phyloP scores from a whole-genome alignment of 768 basidiomycete genomes.

The Suillus brevipes region DNA sequence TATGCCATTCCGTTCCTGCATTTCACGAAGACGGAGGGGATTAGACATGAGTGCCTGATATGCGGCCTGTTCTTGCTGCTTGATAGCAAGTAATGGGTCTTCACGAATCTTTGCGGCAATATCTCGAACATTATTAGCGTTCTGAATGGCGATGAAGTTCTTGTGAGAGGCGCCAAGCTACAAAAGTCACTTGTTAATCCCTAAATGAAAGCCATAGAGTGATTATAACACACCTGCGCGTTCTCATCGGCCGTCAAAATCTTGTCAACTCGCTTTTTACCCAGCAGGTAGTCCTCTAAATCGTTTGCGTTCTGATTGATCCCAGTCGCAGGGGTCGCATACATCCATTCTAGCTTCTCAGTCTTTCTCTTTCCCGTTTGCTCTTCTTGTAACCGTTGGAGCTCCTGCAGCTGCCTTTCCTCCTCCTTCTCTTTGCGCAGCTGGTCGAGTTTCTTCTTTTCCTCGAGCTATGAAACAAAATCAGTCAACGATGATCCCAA shows the following conservation, averaged over 20 bases:
- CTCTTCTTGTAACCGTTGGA: slow-evolving; percentile 93
- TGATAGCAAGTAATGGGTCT: slow-evolving; percentile 96
- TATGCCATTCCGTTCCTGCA: slow-evolving; percentile 82
- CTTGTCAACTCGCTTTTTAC: slow-evolving; percentile 98
- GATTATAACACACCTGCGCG: slow-evolving; percentile 60
- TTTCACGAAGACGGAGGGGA: slow-evolving; percentile 77
- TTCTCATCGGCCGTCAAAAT: slow-evolving; percentile 90
- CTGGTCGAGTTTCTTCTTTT: slow-evolving; percentile 98
- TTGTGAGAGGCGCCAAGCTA: slow-evolving; percentile 86
- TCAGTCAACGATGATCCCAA: slow-evolving; percentile 15
- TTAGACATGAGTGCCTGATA: slow-evolving; percentile 85
- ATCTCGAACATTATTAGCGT: slow-evolving; percentile 88
- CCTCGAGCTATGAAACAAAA: slow-evolving; percentile 70
- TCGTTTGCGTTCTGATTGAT: slow-evolving; percentile 84
- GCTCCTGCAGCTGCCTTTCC: slow-evolving; percentile 93
- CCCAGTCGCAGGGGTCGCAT: slow-evolving; percentile 95
- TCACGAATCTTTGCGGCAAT: slow-evolving; percentile 93
- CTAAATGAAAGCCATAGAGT: slow-evolving; percentile 5
- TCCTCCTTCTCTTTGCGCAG: slow-evolving; percentile 97
- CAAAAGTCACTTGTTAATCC: slow-evolving; percentile 10
- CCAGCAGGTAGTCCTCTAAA: slow-evolving; percentile 93
- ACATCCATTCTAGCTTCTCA: slow-evolving; percentile 99
- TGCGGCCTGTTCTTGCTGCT: slow-evolving; percentile 94
- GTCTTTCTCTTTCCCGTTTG: slow-evolving; percentile 92
- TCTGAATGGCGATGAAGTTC: slow-evolving; percentile 92